Base-by-base conservation (phyloP, 345 rosid species). In the Durio zibethinus region DNA sequence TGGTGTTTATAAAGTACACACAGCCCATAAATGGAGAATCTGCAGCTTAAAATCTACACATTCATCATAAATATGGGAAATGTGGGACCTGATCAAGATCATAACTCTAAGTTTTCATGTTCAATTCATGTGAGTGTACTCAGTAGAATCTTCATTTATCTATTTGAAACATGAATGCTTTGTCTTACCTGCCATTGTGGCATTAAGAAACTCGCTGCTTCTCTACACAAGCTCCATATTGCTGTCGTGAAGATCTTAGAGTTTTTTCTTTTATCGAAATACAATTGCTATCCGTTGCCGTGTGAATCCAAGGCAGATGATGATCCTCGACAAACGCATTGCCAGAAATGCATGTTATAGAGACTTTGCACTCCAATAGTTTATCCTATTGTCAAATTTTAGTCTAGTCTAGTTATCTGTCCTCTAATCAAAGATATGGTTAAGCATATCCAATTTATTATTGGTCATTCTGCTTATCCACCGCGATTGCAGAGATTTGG, bases 261-360 rank as follows among this genome's bases (percentile, higher is more conserved):
- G 36, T 35, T 82, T 66, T 68, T 74, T 42, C 27, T 33, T 69
- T 61, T 52, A 31, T 62, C 4, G 38, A n/a, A 64, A 64, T 25
- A 73, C 76, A 36, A 67, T 45, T 64, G 54, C 35, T n/a, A 78
- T 71, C 67, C 18, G 15, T 9, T 38, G 54, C 77, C 16, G 59
- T 63, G 83, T 23, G 61, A 81, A 77, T 10, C 77, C 47, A 77
- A 77, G 63, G 75, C 75, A 64, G 80, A 4, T 29, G 61, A 80
- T 54, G 70, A 40, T 40, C 9, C 47, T 35, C 64, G 23, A 10
- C 40, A 31, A 29, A 31, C n/a, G 23, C 66, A 31, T 2, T 27
- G 38, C 40, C 40, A 31, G 38, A 29, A 61, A 29, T 29, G 27
- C 66, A 29, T 61, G 16, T 1, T 0, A 9, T 1, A 29, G 16